Conservation (phyloP, 1,284 basidiomycete species). For the Microbotryum intermedium region DNA sequence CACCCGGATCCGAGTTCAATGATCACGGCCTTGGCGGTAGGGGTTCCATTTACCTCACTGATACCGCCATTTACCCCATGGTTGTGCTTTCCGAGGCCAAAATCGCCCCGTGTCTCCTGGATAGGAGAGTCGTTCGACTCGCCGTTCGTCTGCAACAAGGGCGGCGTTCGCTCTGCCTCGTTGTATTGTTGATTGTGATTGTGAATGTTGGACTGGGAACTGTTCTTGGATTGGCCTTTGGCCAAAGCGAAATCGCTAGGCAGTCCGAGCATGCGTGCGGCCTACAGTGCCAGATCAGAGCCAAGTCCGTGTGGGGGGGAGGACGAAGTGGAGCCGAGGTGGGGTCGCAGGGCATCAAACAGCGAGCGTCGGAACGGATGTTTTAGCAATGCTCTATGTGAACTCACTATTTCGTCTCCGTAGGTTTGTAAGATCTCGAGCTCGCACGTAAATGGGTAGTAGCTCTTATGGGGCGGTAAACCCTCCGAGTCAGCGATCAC, state of each 20-base stretch:
- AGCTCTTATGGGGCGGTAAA: constrained; percentile 48
- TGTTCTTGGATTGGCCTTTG: not conserved
- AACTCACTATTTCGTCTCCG: constrained; percentile 43
- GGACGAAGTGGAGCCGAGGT: no score
- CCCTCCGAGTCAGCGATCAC: not conserved
- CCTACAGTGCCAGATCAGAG: not conserved
- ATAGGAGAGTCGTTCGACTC: not conserved
- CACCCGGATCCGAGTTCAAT: constrained; percentile 34
- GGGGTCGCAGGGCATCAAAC: no score
- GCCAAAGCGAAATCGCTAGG: constrained; percentile 1
- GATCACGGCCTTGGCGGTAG: constrained; percentile 11
- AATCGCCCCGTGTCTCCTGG: constrained; percentile 18
- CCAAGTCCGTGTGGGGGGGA: no score
- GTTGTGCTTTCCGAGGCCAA: constrained; percentile 23
- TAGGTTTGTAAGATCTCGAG: constrained; percentile 45
- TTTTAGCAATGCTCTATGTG: not conserved
- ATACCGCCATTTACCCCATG: constrained; percentile 31
- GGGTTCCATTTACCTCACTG: not conserved
- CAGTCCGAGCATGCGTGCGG: constrained; percentile 19
- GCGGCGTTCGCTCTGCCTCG: not conserved
- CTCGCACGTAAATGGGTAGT: constrained; percentile 69
- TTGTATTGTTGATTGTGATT: not conserved
- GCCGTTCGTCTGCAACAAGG: constrained; percentile 22
- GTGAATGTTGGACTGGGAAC: no score
- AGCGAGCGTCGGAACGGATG: no score